phyloP scores from a whole-genome alignment of 106 monocot species.

The Xerophyta viscosa region DNA sequence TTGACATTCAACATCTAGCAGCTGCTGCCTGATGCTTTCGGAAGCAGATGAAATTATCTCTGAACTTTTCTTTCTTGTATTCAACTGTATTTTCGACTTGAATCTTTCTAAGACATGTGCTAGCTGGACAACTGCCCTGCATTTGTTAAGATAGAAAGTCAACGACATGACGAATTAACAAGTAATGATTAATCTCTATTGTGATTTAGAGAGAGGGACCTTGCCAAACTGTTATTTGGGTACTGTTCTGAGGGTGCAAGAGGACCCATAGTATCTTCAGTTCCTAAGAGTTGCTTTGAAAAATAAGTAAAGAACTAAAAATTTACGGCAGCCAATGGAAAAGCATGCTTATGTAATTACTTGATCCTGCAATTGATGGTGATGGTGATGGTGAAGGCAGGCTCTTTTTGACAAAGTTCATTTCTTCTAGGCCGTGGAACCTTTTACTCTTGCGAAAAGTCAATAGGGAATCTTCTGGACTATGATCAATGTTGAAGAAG shows the following conservation, averaged over 20 bases:
- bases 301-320: too few species aligned
- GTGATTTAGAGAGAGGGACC: slow-evolving; percentile 29
- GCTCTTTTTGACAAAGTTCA: too few species aligned
- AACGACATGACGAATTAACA: too few species aligned
- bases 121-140: slow-evolving; percentile 39
- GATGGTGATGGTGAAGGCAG: too few species aligned
- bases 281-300: slow-evolving; percentile 25
- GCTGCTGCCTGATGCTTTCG: slow-evolving; percentile 26
- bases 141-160: not conserved
- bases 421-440: too few species aligned
- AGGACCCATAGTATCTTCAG: slow-evolving; percentile 21
- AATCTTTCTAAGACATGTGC: slow-evolving; percentile 31
- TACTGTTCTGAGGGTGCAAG: slow-evolving; percentile 26
- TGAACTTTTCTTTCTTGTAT: slow-evolving; percentile 35
- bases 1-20: slow-evolving; percentile 42
- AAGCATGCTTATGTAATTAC: too few species aligned
- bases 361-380: too few species aligned
- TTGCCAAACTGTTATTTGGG: slow-evolving; percentile 50
- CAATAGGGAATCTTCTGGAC: too few species aligned
- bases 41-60: slow-evolving; percentile 37
- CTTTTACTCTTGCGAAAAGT: too few species aligned
- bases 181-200: too few species aligned
- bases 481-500: too few species aligned
- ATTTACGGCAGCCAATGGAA: too few species aligned
- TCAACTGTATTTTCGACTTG: slow-evolving; percentile 32